Conservation (phyloP, 305 asterid species). For the Fraxinus albicans region DNA sequence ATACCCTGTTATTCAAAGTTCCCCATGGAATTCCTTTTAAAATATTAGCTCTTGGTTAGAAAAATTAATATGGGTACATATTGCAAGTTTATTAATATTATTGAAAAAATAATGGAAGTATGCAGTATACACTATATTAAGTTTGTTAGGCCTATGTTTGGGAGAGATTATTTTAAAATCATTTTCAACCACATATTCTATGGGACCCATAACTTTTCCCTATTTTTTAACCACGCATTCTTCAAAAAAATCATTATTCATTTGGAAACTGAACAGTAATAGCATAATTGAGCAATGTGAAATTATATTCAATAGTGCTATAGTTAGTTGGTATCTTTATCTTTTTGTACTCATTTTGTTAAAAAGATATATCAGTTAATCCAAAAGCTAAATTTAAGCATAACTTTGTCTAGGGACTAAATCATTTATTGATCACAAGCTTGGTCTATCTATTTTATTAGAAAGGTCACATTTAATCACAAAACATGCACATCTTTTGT, state of each 20-base stretch:
- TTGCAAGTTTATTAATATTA: neutral
- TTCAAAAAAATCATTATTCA: neutral
- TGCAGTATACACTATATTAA: neutral
- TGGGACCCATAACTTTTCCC: neutral
- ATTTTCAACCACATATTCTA: neutral
- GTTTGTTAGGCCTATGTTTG: neutral
- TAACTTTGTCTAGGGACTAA: neutral
- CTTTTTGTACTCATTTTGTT: neutral
- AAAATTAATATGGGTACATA: neutral
- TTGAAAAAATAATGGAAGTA: neutral
- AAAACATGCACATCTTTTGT: neutral
- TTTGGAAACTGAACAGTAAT: neutral
- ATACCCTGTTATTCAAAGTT: neutral
- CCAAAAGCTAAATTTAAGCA: neutral
- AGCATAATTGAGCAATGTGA: no score
- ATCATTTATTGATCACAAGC: neutral
- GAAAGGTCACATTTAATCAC: constrained; percentile 1
- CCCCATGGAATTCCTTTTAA: neutral
- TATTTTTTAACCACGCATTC: neutral
- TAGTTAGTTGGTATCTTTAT: neutral
- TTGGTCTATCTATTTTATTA: constrained; percentile 11
- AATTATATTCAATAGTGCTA: neutral
- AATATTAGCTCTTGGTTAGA: neutral
- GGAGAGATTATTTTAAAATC: neutral
- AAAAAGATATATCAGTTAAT: neutral